A percentile compares a stretch with the other conserved stretches of the same genome.
These are phyloP conservation scores for Daldinia sp. DNA, from an alignment of 2,329 filamentous ascomycete genomes.

Conservation along the genomic window DNA sequence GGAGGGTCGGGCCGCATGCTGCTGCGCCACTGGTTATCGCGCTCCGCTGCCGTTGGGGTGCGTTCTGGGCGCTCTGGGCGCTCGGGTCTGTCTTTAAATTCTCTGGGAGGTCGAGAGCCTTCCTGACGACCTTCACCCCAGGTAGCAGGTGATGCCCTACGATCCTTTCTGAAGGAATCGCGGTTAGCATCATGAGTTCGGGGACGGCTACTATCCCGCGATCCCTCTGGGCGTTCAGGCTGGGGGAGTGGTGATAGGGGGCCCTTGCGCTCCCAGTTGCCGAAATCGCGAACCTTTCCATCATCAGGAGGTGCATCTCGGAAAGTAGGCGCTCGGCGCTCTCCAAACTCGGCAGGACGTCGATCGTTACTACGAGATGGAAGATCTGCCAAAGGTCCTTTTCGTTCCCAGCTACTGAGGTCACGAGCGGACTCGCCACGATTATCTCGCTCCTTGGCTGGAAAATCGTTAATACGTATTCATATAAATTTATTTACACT, in stretches of 20 bases:
- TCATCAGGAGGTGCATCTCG: conserved; percentile 78
- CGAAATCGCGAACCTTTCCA: conserved; percentile 82
- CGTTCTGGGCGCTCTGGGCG: conserved; percentile 67
- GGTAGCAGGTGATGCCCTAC: conserved; percentile 76
- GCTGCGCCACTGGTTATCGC: conserved; percentile 92
- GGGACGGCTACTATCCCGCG: conserved; percentile 68
- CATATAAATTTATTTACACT: conserved; percentile 16
- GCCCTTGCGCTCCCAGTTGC: conserved; percentile 95
- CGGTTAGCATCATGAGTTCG: conserved; percentile 69
- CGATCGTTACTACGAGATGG: conserved; percentile 59
- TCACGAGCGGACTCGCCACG: conserved; percentile 78
- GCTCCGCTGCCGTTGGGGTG: conserved; percentile 86
- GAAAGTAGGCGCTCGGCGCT: conserved; percentile 72
- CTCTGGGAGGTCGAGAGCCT: conserved; percentile 82
- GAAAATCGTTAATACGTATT: conserved; percentile 53
- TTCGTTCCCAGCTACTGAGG: conserved; percentile 90
- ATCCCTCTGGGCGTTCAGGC: conserved; percentile 61
- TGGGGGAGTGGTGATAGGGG: conserved; percentile 80
- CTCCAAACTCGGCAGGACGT: conserved; percentile 66
- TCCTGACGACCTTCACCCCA: conserved; percentile 82
- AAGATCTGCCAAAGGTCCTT: conserved; percentile 85
- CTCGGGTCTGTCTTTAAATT: conserved; percentile 78
- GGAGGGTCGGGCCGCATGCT: conserved; percentile 87
- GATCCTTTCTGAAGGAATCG: conserved; percentile 70
- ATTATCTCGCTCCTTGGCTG: conserved; percentile 84